Percentiles rank a stretch among this genome's conserved stretches.
phyloP scores from a whole-genome alignment of 2,329 filamentous ascomycete genomes.

The Exophiala viscosa region DNA sequence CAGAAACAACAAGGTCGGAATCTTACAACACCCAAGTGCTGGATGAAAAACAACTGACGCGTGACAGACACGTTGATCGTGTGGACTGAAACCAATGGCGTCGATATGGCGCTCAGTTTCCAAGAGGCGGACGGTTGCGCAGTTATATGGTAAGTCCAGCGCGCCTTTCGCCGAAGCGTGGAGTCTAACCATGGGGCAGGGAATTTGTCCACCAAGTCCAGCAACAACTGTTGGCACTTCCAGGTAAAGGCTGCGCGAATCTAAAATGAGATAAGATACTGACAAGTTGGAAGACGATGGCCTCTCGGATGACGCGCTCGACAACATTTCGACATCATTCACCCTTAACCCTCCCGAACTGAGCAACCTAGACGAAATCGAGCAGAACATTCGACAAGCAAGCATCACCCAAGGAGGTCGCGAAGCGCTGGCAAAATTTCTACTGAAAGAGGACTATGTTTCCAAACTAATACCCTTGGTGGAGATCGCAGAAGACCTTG shows the following conservation, averaged over 20 bases:
- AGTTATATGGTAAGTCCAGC: slow-evolving; percentile 70
- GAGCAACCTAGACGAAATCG: slow-evolving; percentile 78
- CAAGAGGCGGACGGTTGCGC: slow-evolving; percentile 94
- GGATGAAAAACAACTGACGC: slow-evolving; percentile 29
- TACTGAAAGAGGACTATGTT: slow-evolving; percentile 83
- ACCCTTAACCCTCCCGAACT: slow-evolving; percentile 75
- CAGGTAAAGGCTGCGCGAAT: too few relatives aligned
- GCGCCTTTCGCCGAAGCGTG: background rate
- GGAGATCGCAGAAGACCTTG: slow-evolving; percentile 82
- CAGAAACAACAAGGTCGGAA: slow-evolving; percentile 88
- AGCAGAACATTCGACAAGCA: slow-evolving; percentile 75
- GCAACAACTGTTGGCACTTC: background rate
- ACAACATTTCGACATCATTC: slow-evolving; percentile 63
- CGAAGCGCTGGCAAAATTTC: slow-evolving; percentile 81
- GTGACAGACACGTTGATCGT: slow-evolving; percentile 86
- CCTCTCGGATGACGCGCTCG: slow-evolving; percentile 82
- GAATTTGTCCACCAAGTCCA: slow-evolving; percentile 88
- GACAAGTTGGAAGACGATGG: slow-evolving; percentile 64
- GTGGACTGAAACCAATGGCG: slow-evolving; percentile 87
- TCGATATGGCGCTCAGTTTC: slow-evolving; percentile 97
- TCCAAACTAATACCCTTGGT: slow-evolving; percentile 81
- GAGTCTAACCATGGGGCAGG: slow-evolving; percentile 49
- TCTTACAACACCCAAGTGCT: background rate
- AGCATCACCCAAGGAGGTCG: slow-evolving; percentile 71
- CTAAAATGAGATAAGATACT: background rate